Evolutionary conservation across 2,329 filamentous ascomycete species (phyloP).

Genomic region (Trichophyton mentagrophytes): DNA sequence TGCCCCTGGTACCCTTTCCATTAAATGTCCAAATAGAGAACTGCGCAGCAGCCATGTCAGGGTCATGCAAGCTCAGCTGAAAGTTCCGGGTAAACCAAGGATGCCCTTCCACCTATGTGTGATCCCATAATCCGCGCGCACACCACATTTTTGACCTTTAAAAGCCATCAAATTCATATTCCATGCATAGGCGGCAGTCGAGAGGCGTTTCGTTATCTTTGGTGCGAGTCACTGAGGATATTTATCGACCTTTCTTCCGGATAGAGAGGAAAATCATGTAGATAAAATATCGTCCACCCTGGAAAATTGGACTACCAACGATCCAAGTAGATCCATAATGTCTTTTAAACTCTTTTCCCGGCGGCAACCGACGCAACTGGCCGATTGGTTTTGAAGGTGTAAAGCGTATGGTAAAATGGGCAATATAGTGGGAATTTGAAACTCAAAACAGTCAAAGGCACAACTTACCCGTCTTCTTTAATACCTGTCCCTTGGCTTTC

Average conservation of each 20-base stretch:
- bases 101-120: not conserved
- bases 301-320: not conserved
- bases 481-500: conserved; percentile 40
- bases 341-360: not conserved
- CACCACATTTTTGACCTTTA: not conserved
- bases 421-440: not conserved
- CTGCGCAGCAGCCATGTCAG: not conserved
- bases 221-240: not conserved
- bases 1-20: conserved; percentile 4
- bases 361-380: not conserved
- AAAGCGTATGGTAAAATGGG: not conserved
- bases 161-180: not conserved
- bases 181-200: not conserved
- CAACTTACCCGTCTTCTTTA: conserved; percentile 84
- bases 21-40: not conserved
- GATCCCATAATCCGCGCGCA: not conserved
- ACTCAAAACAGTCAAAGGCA: not conserved
- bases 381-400: not conserved
- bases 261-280: not conserved
- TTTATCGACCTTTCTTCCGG: not conserved
- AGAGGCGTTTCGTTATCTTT: not conserved
- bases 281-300: not conserved
- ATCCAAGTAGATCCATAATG: not conserved
- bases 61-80: not conserved
- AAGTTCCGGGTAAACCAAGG: not conserved